Evolutionary conservation across 306 rosid genomes (phyloP).

Genomic region (Fragaria vesca): DNA sequence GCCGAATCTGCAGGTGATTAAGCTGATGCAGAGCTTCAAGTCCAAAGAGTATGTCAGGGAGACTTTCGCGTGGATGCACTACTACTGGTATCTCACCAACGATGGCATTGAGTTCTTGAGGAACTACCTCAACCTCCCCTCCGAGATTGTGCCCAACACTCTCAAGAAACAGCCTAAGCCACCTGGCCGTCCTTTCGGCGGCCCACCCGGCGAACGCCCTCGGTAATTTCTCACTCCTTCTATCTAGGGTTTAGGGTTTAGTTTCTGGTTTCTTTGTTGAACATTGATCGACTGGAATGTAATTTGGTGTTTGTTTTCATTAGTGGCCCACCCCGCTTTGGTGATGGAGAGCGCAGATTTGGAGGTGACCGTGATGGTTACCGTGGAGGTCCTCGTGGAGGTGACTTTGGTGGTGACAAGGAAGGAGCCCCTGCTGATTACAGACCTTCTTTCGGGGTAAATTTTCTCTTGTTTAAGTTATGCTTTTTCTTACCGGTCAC

Average conservation of each 20-base stretch:
- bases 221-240: constrained; percentile 31
- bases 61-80: constrained; percentile 94
- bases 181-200: constrained; percentile 63
- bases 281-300: background rate
- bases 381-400: constrained; percentile 50
- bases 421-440: constrained; percentile 55
- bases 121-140: constrained; percentile 85
- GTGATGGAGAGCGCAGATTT: constrained; percentile 46
- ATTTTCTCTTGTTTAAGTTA: background rate
- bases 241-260: background rate
- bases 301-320: background rate
- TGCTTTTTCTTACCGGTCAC: background rate
- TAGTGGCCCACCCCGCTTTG: constrained; percentile 51
- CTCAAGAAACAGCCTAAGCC: constrained; percentile 82
- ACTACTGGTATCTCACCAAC: constrained; percentile 87
- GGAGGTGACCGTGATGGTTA: constrained; percentile 51
- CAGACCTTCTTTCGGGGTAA: constrained; percentile 51
- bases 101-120: constrained; percentile 88
- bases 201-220: constrained; percentile 82
- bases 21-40: constrained; percentile 93
- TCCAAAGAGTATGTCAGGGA: constrained; percentile 85
- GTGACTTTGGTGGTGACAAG: constrained; percentile 47
- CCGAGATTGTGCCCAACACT: constrained; percentile 88
- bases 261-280: background rate
- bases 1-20: constrained; percentile 85